These are phyloP conservation scores for Combretum micranthum DNA, from an alignment of 345 rosid species.

Conservation along the genomic window DNA sequence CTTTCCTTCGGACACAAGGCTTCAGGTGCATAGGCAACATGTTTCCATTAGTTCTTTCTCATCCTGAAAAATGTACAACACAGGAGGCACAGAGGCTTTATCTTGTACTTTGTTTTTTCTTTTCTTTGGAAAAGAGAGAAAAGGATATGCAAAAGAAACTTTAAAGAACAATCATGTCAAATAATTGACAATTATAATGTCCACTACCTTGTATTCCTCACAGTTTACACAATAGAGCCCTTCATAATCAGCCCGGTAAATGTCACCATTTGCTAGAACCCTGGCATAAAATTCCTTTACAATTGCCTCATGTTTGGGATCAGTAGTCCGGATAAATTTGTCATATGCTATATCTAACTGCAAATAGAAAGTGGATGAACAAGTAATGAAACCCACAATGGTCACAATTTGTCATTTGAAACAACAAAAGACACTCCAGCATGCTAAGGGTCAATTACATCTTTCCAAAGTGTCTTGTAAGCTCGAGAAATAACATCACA, in stretches of 20 bases:
- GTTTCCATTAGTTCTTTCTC: slow-evolving; percentile 81
- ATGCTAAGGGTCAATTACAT: slow-evolving; percentile 21
- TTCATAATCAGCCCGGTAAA: slow-evolving; percentile 84
- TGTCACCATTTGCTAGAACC: slow-evolving; percentile 83
- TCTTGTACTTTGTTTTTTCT: not conserved
- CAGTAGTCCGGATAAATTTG: slow-evolving; percentile 90
- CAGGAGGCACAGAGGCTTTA: not conserved
- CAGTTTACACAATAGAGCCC: slow-evolving; percentile 93
- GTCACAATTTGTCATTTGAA: not conserved
- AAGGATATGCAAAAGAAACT: not conserved
- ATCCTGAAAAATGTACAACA: slow-evolving; percentile 47
- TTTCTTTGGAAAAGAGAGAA: too few relatives aligned
- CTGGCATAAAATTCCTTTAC: slow-evolving; percentile 76
- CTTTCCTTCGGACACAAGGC: slow-evolving; percentile 78
- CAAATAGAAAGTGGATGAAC: slow-evolving; percentile 8
- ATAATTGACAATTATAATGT: slow-evolving; percentile 1
- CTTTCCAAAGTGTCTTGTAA: slow-evolving; percentile 74
- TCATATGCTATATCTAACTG: slow-evolving; percentile 78
- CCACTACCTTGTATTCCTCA: slow-evolving; percentile 84
- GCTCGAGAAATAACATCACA: slow-evolving; percentile 78
- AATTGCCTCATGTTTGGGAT: slow-evolving; percentile 76
- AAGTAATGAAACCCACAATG: not conserved
- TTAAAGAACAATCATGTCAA: not conserved
- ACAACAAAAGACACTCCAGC: not conserved
- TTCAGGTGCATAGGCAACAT: slow-evolving; percentile 79